Evolutionary conservation across 257 asterid genomes (phyloP).

Genomic region (Avicennia marina): DNA sequence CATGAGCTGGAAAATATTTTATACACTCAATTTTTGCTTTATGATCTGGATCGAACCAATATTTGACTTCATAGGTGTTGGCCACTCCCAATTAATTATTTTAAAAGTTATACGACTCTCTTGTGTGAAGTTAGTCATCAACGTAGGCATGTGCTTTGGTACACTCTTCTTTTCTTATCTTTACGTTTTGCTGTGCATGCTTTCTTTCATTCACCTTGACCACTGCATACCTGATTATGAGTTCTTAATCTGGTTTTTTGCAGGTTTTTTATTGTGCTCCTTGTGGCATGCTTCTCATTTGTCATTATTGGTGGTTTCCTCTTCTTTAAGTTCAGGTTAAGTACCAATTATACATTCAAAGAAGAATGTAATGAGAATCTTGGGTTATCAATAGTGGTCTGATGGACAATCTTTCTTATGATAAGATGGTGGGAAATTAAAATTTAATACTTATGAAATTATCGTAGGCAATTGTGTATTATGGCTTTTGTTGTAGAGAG

Average conservation of each 20-base stretch:
- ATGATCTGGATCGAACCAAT: too few relatives aligned
- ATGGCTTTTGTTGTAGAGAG: too few relatives aligned
- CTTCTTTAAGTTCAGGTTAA: slow-evolving; percentile 81
- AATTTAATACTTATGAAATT: not conserved
- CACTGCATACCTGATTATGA: slow-evolving; percentile 12
- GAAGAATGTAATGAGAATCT: not conserved
- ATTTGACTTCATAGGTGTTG: too few relatives aligned
- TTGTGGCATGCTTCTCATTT: slow-evolving; percentile 73
- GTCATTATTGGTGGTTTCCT: slow-evolving; percentile 90
- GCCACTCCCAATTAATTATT: too few relatives aligned
- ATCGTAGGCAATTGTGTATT: not conserved
- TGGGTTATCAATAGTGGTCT: not conserved
- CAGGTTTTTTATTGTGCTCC: slow-evolving; percentile 87
- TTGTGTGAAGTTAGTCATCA: not conserved
- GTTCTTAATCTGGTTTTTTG: slow-evolving; percentile 25
- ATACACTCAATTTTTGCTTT: too few relatives aligned
- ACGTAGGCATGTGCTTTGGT: not conserved
- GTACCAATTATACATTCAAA: slow-evolving; percentile 11
- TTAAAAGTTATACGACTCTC: not conserved
- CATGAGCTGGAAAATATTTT: slow-evolving; percentile 1
- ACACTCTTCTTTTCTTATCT: not conserved
- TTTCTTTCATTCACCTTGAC: slow-evolving; percentile 5
- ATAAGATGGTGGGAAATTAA: not conserved
- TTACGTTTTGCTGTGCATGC: not conserved
- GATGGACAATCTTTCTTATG: not conserved